These are phyloP conservation scores for Exophiala aquamarina DNA, from an alignment of 2,329 filamentous ascomycete genomes.

Conservation along the genomic window DNA sequence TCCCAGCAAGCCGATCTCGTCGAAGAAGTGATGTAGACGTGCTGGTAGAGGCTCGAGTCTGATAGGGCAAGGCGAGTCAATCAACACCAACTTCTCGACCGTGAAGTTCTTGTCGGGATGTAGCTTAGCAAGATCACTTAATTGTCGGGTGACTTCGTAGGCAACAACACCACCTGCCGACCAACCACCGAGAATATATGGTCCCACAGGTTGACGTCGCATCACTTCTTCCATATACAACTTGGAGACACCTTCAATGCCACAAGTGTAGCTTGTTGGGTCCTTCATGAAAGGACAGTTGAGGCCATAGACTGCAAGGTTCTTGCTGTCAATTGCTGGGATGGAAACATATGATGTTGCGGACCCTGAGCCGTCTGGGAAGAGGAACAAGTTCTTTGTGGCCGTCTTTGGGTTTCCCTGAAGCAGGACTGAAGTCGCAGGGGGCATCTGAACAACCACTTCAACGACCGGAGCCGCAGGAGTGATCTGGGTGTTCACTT, in stretches of 20 bases:
- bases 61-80: constrained; percentile 65
- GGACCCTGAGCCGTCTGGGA: constrained; percentile 48
- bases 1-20: constrained; percentile 48
- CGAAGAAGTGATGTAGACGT: constrained; percentile 51
- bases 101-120: constrained; percentile 29
- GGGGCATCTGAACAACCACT: constrained; percentile 33
- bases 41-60: constrained; percentile 67
- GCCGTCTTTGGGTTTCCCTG: constrained; percentile 45
- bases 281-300: constrained; percentile 47
- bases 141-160: constrained; percentile 35
- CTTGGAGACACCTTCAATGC: constrained; percentile 31
- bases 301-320: constrained; percentile 44
- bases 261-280: constrained; percentile 30
- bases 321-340: constrained; percentile 39
- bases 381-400: constrained; percentile 42
- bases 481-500: constrained; percentile 30
- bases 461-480: constrained; percentile 25
- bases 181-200: constrained; percentile 41
- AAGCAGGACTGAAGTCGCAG: constrained; percentile 43
- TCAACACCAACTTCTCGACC: constrained; percentile 60
- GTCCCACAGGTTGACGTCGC: constrained; percentile 37
- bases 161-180: constrained; percentile 39
- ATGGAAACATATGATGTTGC: constrained; percentile 47
- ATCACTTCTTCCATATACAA: constrained; percentile 32
- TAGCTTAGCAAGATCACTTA: constrained; percentile 25